A percentile compares a stretch with the other conserved stretches of the same genome.
Conservation (phyloP, 768 basidiomycete species). For the Amyloporia xantha region DNA sequence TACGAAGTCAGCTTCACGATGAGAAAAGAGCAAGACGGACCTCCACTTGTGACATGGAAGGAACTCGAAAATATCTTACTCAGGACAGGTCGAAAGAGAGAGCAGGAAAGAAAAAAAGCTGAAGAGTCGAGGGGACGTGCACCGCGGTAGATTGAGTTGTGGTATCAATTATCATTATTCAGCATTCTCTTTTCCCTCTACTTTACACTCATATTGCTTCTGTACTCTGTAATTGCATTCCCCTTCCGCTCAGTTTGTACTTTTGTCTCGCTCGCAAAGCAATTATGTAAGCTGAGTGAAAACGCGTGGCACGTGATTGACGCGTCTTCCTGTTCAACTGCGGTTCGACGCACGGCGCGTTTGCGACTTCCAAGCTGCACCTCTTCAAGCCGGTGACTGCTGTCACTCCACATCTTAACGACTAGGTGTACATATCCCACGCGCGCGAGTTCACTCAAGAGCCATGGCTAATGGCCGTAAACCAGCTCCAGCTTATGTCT, state of each 20-base stretch:
- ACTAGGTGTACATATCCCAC: not conserved
- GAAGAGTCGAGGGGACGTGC: not conserved
- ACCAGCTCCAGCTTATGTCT: not conserved
- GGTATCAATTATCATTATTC: not conserved
- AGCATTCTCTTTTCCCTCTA: not conserved
- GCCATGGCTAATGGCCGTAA: not conserved
- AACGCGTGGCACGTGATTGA: not conserved
- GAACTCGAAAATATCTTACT: constrained; percentile 10
- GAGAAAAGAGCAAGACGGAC: constrained; percentile 8
- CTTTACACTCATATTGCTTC: too few species aligned
- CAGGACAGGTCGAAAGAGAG: constrained; percentile 4
- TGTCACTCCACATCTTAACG: too few species aligned
- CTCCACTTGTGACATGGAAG: constrained; percentile 9
- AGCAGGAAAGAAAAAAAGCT: not conserved
- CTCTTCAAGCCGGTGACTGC: not conserved
- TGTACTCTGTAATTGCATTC: too few species aligned
- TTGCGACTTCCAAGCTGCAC: not conserved
- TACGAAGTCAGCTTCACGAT: constrained; percentile 2
- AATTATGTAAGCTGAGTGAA: not conserved
- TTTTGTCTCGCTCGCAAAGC: too few species aligned
- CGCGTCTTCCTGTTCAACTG: not conserved
- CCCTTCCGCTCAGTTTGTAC: too few species aligned
- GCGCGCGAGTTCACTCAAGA: not conserved
- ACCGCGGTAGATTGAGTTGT: not conserved
- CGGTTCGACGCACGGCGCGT: not conserved